A percentile compares a stretch with the other conserved stretches of the same genome.
Conservation (phyloP, 306 rosid species). For the Alnus rubra region DNA sequence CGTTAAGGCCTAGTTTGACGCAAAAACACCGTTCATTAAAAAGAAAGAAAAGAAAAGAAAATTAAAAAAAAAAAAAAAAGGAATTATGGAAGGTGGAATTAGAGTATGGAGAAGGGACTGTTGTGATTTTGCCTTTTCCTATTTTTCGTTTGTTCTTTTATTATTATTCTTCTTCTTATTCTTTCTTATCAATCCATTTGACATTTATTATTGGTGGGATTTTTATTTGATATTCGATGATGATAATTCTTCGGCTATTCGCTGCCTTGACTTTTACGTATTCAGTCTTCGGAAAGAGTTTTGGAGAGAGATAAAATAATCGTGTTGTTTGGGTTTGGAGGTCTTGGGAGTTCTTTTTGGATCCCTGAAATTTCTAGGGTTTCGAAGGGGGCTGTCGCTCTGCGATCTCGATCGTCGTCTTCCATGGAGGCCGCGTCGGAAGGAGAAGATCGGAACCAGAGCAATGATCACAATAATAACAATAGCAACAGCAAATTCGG, state of each 20-base stretch:
- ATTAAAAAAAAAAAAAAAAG: slow-evolving; percentile 13
- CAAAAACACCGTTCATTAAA: slow-evolving; percentile 47
- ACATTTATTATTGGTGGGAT: slow-evolving; percentile 33
- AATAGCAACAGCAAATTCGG: slow-evolving; percentile 46
- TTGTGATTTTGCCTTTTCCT: slow-evolving; percentile 46
- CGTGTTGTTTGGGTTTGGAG: slow-evolving; percentile 30
- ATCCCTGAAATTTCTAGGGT: slow-evolving; percentile 54
- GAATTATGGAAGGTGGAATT: slow-evolving; percentile 72
- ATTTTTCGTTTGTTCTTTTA: slow-evolving; percentile 45
- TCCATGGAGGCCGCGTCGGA: slow-evolving; percentile 75
- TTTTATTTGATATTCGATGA: slow-evolving; percentile 41
- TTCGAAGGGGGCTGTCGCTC: slow-evolving; percentile 18
- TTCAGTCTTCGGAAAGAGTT: slow-evolving; percentile 44
- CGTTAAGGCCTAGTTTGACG: slow-evolving; percentile 42
- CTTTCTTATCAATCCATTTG: slow-evolving; percentile 43
- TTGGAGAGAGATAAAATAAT: slow-evolving; percentile 25
- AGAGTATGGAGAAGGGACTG: slow-evolving; percentile 53
- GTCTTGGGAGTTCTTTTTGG: slow-evolving; percentile 18
- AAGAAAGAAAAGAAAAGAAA: slow-evolving; percentile 9
- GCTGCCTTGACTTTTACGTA: slow-evolving; percentile 77
- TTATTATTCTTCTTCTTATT: slow-evolving; percentile 47
- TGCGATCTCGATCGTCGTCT: slow-evolving; percentile 27
- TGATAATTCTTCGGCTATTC: slow-evolving; percentile 58
- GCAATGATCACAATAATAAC: slow-evolving; percentile 42
- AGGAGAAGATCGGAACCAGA: slow-evolving; percentile 52